A percentile compares a stretch with the other conserved stretches of the same genome.
Evolutionary conservation across 768 basidiomycete species (phyloP).

Genomic region (Panus rudis): DNA sequence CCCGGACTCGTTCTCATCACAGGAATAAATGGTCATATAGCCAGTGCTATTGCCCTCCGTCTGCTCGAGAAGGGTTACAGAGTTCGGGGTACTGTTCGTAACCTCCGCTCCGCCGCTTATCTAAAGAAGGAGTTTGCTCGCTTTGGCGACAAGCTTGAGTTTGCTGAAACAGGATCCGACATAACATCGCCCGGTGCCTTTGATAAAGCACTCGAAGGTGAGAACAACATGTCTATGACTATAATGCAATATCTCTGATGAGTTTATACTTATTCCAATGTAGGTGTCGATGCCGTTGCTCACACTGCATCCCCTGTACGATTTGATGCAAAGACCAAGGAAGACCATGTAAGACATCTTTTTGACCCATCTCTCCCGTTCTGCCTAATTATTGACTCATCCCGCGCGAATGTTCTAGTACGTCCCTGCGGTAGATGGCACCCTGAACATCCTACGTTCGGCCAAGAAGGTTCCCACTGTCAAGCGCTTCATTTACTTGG

Average conservation of each 20-base stretch:
- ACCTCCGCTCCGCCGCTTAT: not conserved
- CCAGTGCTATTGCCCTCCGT: not conserved
- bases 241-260: too few species aligned
- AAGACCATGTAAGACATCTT: slow-evolving; percentile 3
- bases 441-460: not conserved
- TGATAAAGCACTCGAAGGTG: not conserved
- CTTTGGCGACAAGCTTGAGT: not conserved
- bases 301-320: not conserved
- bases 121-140: too few species aligned
- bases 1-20: slow-evolving; percentile 11
- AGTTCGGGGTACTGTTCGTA: not conserved
- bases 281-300: not conserved
- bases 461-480: not conserved
- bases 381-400: too few species aligned
- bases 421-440: slow-evolving; percentile 1
- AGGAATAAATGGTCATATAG: slow-evolving; percentile 1
- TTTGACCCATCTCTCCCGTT: too few species aligned
- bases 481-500: slow-evolving; percentile 1
- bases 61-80: not conserved
- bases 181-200: not conserved
- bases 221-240: too few species aligned
- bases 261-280: too few species aligned
- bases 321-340: not conserved
- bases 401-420: not conserved
- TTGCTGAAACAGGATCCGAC: not conserved